These are phyloP conservation scores for Phialophora tarda DNA, from an alignment of 2,329 filamentous ascomycete species.

Conservation along the genomic window DNA sequence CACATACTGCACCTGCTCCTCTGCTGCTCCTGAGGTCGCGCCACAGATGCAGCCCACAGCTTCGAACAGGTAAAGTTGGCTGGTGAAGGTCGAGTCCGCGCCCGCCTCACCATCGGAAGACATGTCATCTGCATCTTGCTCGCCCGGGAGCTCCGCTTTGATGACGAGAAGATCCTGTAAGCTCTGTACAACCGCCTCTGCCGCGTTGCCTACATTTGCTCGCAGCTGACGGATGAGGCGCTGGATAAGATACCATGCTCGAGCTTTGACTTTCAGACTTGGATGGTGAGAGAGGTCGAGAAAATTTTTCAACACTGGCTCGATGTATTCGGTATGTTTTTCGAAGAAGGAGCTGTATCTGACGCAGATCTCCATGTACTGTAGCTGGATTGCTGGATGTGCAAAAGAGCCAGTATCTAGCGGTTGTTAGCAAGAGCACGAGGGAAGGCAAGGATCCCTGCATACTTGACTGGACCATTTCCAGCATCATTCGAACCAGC, in stretches of 20 bases:
- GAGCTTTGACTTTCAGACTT: slow-evolving; percentile 82
- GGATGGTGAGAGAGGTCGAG: slow-evolving; percentile 87
- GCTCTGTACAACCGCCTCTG: slow-evolving; percentile 88
- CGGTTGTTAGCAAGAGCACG: slow-evolving; percentile 30
- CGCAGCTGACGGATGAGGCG: slow-evolving; percentile 89
- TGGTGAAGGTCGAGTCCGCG: slow-evolving; percentile 86
- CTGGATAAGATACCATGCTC: slow-evolving; percentile 97
- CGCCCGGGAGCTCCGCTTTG: slow-evolving; percentile 82
- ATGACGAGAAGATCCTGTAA: slow-evolving; percentile 87
- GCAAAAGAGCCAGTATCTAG: slow-evolving; percentile 81
- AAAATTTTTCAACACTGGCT: slow-evolving; percentile 87
- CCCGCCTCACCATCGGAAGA: slow-evolving; percentile 90
- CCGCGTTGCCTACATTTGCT: slow-evolving; percentile 82
- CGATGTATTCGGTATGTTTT: slow-evolving; percentile 77
- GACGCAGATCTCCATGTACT: slow-evolving; percentile 98
- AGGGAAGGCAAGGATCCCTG: slow-evolving; percentile 12
- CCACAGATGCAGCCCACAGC: slow-evolving; percentile 93
- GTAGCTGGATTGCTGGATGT: slow-evolving; percentile 88
- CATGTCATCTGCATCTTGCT: slow-evolving; percentile 85
- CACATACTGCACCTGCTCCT: slow-evolving; percentile 86
- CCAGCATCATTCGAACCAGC: slow-evolving; percentile 88
- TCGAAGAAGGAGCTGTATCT: slow-evolving; percentile 94
- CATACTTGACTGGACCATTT: slow-evolving; percentile 83
- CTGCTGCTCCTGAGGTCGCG: slow-evolving; percentile 73
- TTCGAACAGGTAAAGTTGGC: slow-evolving; percentile 92